A percentile compares a stretch with the other conserved stretches of the same genome.
Conservation (phyloP, 495 filamentous ascomycete species). For the Pyronema domesticum region DNA sequence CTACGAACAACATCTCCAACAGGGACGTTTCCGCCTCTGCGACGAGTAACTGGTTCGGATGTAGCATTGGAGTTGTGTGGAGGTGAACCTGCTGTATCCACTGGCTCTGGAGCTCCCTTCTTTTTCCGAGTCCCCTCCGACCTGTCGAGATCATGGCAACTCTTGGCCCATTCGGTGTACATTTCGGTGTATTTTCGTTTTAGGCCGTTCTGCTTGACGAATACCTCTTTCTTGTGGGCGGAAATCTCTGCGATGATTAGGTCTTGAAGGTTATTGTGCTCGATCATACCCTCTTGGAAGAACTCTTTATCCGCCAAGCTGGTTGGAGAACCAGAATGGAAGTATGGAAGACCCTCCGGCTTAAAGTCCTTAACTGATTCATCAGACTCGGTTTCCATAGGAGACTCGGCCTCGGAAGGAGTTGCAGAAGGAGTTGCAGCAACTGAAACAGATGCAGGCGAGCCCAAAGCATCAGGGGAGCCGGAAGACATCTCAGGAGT, state of each 20-base stretch:
- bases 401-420: not conserved
- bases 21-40: slow-evolving; percentile 15
- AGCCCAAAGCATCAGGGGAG: slow-evolving; percentile 13
- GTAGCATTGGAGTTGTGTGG: slow-evolving; percentile 9
- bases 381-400: slow-evolving; percentile 16
- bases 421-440: slow-evolving; percentile 1
- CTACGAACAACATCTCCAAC: slow-evolving; percentile 23
- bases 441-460: slow-evolving; percentile 13
- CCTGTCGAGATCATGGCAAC: slow-evolving; percentile 20
- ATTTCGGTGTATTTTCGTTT: slow-evolving; percentile 21
- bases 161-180: slow-evolving; percentile 15
- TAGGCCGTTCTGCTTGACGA: slow-evolving; percentile 13
- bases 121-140: slow-evolving; percentile 19
- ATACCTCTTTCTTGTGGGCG: slow-evolving; percentile 12
- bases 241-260: slow-evolving; percentile 20
- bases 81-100: slow-evolving; percentile 16
- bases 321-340: slow-evolving; percentile 12
- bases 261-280: slow-evolving; percentile 17
- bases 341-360: slow-evolving; percentile 16
- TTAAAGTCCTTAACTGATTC: slow-evolving; percentile 3
- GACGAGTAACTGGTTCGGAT: slow-evolving; percentile 13
- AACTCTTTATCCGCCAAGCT: slow-evolving; percentile 19
- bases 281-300: slow-evolving; percentile 13
- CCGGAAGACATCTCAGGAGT: slow-evolving; percentile 9
- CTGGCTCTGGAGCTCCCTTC: slow-evolving; percentile 19